Evolutionary conservation across 257 asterid genomes (phyloP), one percentile per base, ranked within the genome.

Genomic region (Nicotiana tomentosiformis): DNA sequence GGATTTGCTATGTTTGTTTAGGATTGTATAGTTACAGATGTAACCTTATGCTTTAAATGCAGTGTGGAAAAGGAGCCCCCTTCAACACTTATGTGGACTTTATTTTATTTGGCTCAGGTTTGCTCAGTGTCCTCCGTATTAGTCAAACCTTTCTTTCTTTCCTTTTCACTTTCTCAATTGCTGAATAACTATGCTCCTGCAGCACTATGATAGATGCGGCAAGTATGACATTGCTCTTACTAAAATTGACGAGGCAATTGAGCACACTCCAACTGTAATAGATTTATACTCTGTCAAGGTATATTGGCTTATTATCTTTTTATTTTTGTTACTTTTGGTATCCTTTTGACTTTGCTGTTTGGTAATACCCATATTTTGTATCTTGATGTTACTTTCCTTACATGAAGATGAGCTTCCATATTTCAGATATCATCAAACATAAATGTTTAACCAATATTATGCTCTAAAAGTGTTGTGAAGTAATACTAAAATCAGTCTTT

Each of bases 231-330:
- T 88, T 82, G 98, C 98, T 82, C 90, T 93, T 37, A 82, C 85
- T 77, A 96, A 91, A 90, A 92, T 94, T 79, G 98, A 93, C 2
- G 98, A 94, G 92, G 99, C 99, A 87, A 87, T 96, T 58, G 89
- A 89, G 77, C 99, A 96, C 90, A 94, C 99, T 79, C 99, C 99
- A 30, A 96, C 99, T n/a, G 98, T 92, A 65, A 96, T 96, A 79
- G 99, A 96, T 86, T 87, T 95, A 85, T 96, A 96, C 89, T 93
- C 97, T 2, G 97, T 92, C 84, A 96, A 96, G 99, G 99, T 96
- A 87, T 83, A 77, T 66, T 20, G 39, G 2, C 79, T 74, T 74
- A 26, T 74, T 51, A 7, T 3, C 62, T 51, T 26, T 46, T 30
- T 5, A 11, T 16, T 46, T 29, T 26, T 57, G 62, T 74, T 51